Evolutionary conservation across 2,329 filamentous ascomycete genomes (phyloP), one percentile per base, ranked within the genome.

Genomic region (Pseudogymnoascus sp.): DNA sequence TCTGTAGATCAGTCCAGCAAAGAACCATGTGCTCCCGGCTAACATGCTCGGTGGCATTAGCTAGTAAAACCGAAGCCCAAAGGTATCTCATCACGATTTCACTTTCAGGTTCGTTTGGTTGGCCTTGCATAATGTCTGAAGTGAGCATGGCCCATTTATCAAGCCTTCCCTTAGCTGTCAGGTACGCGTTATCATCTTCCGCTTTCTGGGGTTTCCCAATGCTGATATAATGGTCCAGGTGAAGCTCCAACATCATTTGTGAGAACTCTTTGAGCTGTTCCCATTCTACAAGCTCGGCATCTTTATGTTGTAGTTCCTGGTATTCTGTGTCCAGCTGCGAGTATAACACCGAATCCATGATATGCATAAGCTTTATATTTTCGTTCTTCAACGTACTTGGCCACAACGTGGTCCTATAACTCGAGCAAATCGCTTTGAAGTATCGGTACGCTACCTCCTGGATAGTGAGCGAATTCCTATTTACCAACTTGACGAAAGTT

Each of bases 21-120:
- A 81, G 76, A 25, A 89, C 72, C 36, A 87, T 78, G 69, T 88
- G 82, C 62, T 86, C 82, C 61, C 85, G 83, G 14, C 79, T 73
- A 3, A 82, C 75, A 46, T 83, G 79, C 34, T 83, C 80, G 10
- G 78, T 78, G 66, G 86, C 79, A 59, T 80, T 86, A 60, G 86
- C 78, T 65, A 84, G 81, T 65, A 87, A 85, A 5, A 84, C 83
- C 7, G 83, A 85, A 21, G 87, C 80, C 87, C 87, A 90, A 10
- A 89, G 72, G 71, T 89, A 87, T 42, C 88, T 82, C 34, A 89
- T 71, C 37, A 77, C 76, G 16, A 88, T 74, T 11, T 78, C 75
- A 64, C 70, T 66, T 64, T 64, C 21, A 59, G 50, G 38, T n/a
- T 70, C 64, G 14, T 74, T 66, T 7, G 62, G 53, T 8, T 67